Base-by-base conservation (phyloP, 768 basidiomycete species). In the Lyophyllum semitale region DNA sequence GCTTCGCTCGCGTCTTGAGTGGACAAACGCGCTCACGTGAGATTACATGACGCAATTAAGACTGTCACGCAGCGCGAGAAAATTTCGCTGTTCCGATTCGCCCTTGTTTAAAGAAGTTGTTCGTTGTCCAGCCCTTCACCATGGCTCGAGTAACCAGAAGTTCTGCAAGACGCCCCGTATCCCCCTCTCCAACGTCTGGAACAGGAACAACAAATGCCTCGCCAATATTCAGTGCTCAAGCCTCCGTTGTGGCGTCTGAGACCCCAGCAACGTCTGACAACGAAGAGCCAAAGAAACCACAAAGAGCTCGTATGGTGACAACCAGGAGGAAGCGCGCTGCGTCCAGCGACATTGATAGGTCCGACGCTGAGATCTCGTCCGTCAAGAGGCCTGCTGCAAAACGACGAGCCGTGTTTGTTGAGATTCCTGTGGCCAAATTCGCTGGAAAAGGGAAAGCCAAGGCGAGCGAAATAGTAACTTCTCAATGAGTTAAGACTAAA, bases 211-310 rank as follows among this genome's bases (percentile, higher is more conserved):
- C 77, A 12, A 71, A 74, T 37, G 73, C 71, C 27, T 82, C 86
- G 12, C 82, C 85, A 35, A 59, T 79, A 23, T 77, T 84, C 60
- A 85, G 81, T 60, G 70, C 74, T 29, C 67, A 69, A 48, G 69
- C 71, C 22, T 83, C 84, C 29, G 71, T 72, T 38, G 70, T 69
- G 29, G 63, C 55, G 37, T 66, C 77, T 63, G 78, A 77, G 62
- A 84, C 84, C 48, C 84, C 85, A 61, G 71, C 71, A 38, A 84
- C 83, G 27, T 86, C 84, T 55, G 78, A 81, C 42, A 59, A 64
- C 56, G 60, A 71, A 59, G 55, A 65, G 30, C 48, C 50, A 50
- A 51, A 60, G 59, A 63, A 46, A 20, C 41, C 49, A 42, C 53
- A 65, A 57, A 62, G 46, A 48, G 48, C 42, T 13, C 66, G 61